Base-by-base conservation (phyloP, 2,329 filamentous ascomycete species). In the Hysterium pulicare region DNA sequence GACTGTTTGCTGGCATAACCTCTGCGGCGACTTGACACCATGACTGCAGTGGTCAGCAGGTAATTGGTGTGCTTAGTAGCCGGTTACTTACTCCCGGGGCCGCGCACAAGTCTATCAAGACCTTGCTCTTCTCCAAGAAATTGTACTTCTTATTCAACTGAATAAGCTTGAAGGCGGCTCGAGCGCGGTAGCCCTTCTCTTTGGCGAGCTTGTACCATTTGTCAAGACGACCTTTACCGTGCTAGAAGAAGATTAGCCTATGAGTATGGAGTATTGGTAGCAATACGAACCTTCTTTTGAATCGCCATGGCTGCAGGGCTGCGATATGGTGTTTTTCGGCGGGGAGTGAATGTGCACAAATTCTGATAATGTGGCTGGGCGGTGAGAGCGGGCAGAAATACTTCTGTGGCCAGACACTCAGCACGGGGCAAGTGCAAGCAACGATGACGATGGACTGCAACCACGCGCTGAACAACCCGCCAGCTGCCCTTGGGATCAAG, bases 121-220 rank as follows among this genome's bases (percentile, higher is more conserved):
- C 93, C 75, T 88, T 95, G 71, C 89, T 94, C 76, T 94, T 91
- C 70, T 97, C 90, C 56, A 98, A 76, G 70, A 98, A 98, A 55
- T 89, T 87, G 85, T 95, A 98, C 68, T 96, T 97, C 73, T 97
- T 96, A 75, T 98, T 98, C 59, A 98, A 75, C 69, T 98, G 91
- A 55, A 98, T 91, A 57, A 98, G 74, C 74, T 98, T 98, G 79
- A 97, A 97, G 43, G 93, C 90, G 57, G 93, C 90, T 78, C 93
- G 82, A 48, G 93, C 91, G 61, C 93, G 80, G 66, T 96, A 98
- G 49, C 93, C 93, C 71, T 96, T 97, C 69, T 98, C 93, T 71
- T 98, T 98, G 48, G 93, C 93, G 60, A 97, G 83, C 67, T 90
- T 91, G 73, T 97, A 98, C 88, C 90, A 97, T 72, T 97, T 96